Evolutionary conservation across 768 basidiomycete species (phyloP), one percentile per base, ranked within the genome.

Genomic region (Hygrophorus pudorinus): DNA sequence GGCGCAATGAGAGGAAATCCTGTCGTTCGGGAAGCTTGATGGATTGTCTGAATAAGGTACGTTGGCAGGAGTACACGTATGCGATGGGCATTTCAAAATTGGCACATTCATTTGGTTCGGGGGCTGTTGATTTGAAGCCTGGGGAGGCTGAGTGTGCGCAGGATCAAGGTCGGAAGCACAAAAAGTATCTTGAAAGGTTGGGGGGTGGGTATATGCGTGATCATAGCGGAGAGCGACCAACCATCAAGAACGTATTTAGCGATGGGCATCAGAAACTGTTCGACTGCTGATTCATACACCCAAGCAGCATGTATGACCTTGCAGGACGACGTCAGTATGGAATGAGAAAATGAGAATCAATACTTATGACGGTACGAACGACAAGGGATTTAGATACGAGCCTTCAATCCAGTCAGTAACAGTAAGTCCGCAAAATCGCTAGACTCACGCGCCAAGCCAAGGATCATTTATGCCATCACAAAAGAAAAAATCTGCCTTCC

Each of bases 261-360:
- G 9, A 46, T 29, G 10, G 45, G 45, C n/a, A 47, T 42, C 24
- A 46, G 16, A 34, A 46, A 47, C n/a, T 47, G 29, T 11, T 42
- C 44, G 3, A 20, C 18, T 4, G 42, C 35, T 9, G 49, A 30
- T 24, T 37, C 24, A n/a, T 36, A 42, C 5, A 50, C 41, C 49
- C 49, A 50, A 17, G 14, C 29, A n/a, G 35, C 34, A 33, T 50
- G 49, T 16, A 46, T 32, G 1, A 44, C 49, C 49, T n/a, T 50
- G 17, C 4, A n/a, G 4, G 24, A 24, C 38, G 10, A 14, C 11
- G 12, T 13, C 13, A 32, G 27, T n/a, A 36, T 29, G 35, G 12
- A 7, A 10, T 14, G 4, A 21, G 38, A 5, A 39, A 39, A 21
- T 16, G 20, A 16, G 38, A 13, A 28, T 28, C 3, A 24, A 24